Evolutionary conservation across 306 rosid species (phyloP), one percentile per base, ranked within the genome.

Genomic region (Cucumis melo): DNA sequence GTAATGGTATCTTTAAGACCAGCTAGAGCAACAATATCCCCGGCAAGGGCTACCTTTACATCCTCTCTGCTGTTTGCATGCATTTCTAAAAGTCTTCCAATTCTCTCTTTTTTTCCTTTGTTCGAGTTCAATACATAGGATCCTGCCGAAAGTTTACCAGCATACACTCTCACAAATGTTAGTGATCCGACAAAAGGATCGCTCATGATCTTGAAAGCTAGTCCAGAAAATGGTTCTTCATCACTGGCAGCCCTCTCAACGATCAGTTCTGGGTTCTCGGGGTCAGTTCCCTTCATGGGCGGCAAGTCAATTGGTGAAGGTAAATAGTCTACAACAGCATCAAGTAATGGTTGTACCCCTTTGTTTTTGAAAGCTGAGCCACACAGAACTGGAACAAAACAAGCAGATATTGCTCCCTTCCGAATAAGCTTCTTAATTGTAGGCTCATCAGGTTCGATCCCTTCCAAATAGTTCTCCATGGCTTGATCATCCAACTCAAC

Each of bases 281-380:
- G 97, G 78, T 90, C 98, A 54, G 91, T 84, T 59, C 97, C 98
- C 80, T 90, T 89, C 96, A 94, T 87, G 68, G 97, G 83, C 13
- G 97, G 98, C 87, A 94, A 46, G 6, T 90, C 98, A 79, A 94
- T 80, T 36, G 98, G 96, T 53, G 98, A 91, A 79, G 97, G 97
- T 59, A 94, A 87, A 85, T 91, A 91, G 85, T 91, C 97, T 82
- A 94, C 93, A 11, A 94, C 98, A 15, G 97, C 94, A 74, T 94
- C 97, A 51, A 94, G 95, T 87, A 94, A 83, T 0, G 96, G 98
- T 77, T 94, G 98, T 80, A 94, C 98, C 73, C 97, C 98, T 86
- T 94, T 94, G 85, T 94, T 94, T 84, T 94, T 94, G 87, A 94
- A 94, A 78, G 97, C 96, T 9, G 98, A 94, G 67, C 98, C 98